Percentiles rank a stretch among this genome's conserved stretches.
Conservation (phyloP, 1,284 basidiomycete genomes). For the Cutaneotrichosporon spelunceum region DNA sequence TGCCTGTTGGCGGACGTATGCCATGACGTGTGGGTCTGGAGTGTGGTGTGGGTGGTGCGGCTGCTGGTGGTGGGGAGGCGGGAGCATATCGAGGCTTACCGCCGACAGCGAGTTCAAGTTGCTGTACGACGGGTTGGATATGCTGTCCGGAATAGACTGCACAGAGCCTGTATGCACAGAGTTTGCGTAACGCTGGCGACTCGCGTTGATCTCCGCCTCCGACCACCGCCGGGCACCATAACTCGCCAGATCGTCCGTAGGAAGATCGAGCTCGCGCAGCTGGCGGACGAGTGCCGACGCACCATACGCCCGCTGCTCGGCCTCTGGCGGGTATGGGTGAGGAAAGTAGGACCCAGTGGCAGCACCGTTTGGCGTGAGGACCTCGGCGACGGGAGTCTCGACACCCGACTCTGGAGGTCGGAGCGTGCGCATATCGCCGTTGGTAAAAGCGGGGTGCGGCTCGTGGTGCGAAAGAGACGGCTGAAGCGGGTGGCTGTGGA, state of each 20-base stretch:
- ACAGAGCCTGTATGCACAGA: neutral
- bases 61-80: neutral
- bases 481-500: slow-evolving; percentile 60
- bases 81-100: slow-evolving; percentile 16
- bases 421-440: slow-evolving; percentile 45
- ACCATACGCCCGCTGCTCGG: slow-evolving; percentile 20
- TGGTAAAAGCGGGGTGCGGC: slow-evolving; percentile 38
- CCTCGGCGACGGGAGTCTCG: neutral
- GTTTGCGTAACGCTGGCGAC: neutral
- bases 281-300: slow-evolving; percentile 50
- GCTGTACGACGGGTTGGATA: slow-evolving; percentile 26
- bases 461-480: slow-evolving; percentile 61
- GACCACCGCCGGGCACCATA: slow-evolving; percentile 43
- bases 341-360: slow-evolving; percentile 4
- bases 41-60: slow-evolving; percentile 9
- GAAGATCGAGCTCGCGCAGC: slow-evolving; percentile 51
- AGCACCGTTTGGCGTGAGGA: slow-evolving; percentile 29
- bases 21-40: slow-evolving; percentile 26
- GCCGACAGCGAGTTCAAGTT: slow-evolving; percentile 17
- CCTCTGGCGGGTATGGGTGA: slow-evolving; percentile 8
- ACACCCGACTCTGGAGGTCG: slow-evolving; percentile 36
- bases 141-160: slow-evolving; percentile 20
- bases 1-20: slow-evolving; percentile 33
- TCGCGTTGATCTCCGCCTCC: slow-evolving; percentile 12
- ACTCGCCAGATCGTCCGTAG: slow-evolving; percentile 49